Conservation (phyloP, 2,329 filamentous ascomycete species). For the Calonectria ilicicola region DNA sequence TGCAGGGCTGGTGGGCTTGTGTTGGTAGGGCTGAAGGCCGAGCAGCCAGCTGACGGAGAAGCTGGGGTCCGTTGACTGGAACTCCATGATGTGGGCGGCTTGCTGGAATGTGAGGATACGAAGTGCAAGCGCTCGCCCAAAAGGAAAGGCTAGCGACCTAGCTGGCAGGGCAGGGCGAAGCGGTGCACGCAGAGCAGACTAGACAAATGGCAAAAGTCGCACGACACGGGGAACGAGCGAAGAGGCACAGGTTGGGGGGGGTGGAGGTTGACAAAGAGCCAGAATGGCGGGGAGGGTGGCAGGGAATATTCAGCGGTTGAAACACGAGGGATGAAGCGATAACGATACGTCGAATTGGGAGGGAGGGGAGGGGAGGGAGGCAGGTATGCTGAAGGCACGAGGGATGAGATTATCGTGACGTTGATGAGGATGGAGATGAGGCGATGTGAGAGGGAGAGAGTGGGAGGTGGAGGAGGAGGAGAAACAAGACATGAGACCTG, state of each 20-base stretch:
- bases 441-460: conserved; percentile 14
- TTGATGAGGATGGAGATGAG: not conserved
- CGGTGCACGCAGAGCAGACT: conserved; percentile 14
- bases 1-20: conserved; percentile 37
- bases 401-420: conserved; percentile 16
- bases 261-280: not conserved
- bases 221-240: conserved; percentile 20
- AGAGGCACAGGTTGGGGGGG: not conserved
- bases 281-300: not conserved
- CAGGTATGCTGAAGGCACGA: not conserved
- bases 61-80: conserved; percentile 41
- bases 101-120: conserved; percentile 35
- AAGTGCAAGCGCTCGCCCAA: conserved; percentile 25
- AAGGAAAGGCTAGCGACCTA: conserved; percentile 27
- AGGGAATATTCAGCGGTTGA: conserved; percentile 1
- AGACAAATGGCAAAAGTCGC: not conserved
- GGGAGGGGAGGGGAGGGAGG: not conserved
- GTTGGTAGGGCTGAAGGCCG: conserved; percentile 39
- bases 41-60: conserved; percentile 46
- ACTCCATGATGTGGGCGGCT: conserved; percentile 42
- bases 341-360: conserved; percentile 7
- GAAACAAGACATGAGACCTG: conserved; percentile 29
- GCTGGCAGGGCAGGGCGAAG: not conserved
- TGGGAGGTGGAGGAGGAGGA: conserved; percentile 19
- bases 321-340: conserved; percentile 6